A percentile compares a stretch with the other conserved stretches of the same genome.
Conservation (phyloP, 2,329 filamentous ascomycete genomes). For the Alternaria brassicae region DNA sequence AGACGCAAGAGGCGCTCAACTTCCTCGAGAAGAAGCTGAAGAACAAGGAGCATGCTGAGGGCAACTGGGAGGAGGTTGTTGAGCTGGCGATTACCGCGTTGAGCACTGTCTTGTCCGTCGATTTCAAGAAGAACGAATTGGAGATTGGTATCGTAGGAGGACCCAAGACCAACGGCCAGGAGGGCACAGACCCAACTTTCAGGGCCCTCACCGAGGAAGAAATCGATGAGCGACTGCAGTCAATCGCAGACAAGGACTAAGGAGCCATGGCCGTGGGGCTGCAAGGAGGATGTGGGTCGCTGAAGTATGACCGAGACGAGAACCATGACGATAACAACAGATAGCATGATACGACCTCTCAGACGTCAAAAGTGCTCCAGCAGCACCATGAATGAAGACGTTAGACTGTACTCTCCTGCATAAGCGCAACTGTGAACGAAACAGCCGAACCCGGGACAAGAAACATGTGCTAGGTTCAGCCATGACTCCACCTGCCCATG, state of each 20-base stretch:
- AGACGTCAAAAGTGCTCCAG: slow-evolving; percentile 37
- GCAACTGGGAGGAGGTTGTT: slow-evolving; percentile 95
- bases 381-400: slow-evolving; percentile 41
- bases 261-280: slow-evolving; percentile 32
- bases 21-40: slow-evolving; percentile 99
- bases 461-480: slow-evolving; percentile 37
- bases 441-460: slow-evolving; percentile 22
- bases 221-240: slow-evolving; percentile 97
- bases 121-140: slow-evolving; percentile 99
- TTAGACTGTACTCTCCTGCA: slow-evolving; percentile 43
- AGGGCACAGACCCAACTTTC: slow-evolving; percentile 81
- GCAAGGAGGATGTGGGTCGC: slow-evolving; percentile 30
- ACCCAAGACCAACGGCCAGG: slow-evolving; percentile 79
- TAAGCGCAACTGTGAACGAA: slow-evolving; percentile 43
- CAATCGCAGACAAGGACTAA: slow-evolving; percentile 98
- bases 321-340: slow-evolving; percentile 34
- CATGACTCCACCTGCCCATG: slow-evolving; percentile 42
- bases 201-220: slow-evolving; percentile 93
- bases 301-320: slow-evolving; percentile 33
- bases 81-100: slow-evolving; percentile 95
- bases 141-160: slow-evolving; percentile 97
- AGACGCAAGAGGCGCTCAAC: slow-evolving; percentile 98
- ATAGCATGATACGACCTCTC: slow-evolving; percentile 39
- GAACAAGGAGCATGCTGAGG: slow-evolving; percentile 94
- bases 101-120: slow-evolving; percentile 95